Percentiles rank a stretch among this genome's conserved stretches.
phyloP scores from a whole-genome alignment of 2,329 filamentous ascomycete species.

The Phialemonium atrogriseum region DNA sequence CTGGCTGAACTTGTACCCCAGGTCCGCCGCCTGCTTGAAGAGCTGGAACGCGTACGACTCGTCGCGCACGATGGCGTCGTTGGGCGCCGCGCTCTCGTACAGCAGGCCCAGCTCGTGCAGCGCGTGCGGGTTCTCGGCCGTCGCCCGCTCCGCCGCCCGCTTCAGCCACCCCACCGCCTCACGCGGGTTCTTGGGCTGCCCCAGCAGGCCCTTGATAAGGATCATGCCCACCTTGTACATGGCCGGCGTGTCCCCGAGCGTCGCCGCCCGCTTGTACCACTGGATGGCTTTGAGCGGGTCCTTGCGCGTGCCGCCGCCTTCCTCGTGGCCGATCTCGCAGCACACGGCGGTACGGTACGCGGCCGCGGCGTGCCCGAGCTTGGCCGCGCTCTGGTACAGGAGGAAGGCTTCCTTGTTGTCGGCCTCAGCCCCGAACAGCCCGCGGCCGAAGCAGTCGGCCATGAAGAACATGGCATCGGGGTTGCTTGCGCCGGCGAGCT shows the following conservation, averaged over 20 bases:
- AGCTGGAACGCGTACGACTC: constrained; percentile 73
- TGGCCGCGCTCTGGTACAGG: constrained; percentile 89
- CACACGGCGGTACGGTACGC: constrained; percentile 95
- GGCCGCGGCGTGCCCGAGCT: constrained; percentile 74
- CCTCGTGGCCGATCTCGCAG: constrained; percentile 91
- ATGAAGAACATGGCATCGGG: constrained; percentile 88
- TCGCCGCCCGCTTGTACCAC: constrained; percentile 93
- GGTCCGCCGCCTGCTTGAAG: constrained; percentile 75
- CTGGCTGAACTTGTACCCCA: constrained; percentile 94
- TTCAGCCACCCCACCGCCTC: constrained; percentile 92
- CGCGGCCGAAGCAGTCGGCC: constrained; percentile 81
- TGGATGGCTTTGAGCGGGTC: constrained; percentile 93
- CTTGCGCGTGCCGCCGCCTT: constrained; percentile 83
- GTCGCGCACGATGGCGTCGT: constrained; percentile 71
- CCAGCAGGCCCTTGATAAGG: constrained; percentile 83
- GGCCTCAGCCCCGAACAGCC: constrained; percentile 66
- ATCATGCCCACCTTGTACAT: constrained; percentile 99
- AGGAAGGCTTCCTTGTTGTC: constrained; percentile 91
- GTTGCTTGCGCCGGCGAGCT: constrained; percentile 65
- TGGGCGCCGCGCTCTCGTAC: constrained; percentile 55
- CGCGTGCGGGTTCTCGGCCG: constrained; percentile 86
- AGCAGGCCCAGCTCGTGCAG: constrained; percentile 76
- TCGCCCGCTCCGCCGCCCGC: constrained; percentile 79
- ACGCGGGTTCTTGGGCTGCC: constrained; percentile 70
- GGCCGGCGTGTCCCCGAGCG: constrained; percentile 80